Evolutionary conservation across 495 filamentous ascomycete species (phyloP).

Genomic region (Hypomontagnella submonticulosa): DNA sequence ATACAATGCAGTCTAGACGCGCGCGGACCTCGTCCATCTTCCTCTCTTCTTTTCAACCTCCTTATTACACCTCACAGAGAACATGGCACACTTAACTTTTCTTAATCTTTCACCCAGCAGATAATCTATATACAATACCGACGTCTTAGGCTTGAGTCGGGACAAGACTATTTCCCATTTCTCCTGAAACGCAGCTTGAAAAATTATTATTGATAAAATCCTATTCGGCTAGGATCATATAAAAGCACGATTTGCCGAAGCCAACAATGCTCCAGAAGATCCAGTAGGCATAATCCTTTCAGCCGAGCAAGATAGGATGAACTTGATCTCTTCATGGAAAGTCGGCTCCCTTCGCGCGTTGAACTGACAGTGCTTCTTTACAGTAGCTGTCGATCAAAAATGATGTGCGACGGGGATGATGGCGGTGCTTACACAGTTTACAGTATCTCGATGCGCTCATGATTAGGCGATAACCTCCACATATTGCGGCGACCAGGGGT

Average conservation of each 20-base stretch:
- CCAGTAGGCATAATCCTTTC: slow-evolving; percentile 38
- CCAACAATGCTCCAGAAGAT: slow-evolving; percentile 17
- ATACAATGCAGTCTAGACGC: slow-evolving; percentile 22
- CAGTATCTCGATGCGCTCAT: slow-evolving; percentile 13
- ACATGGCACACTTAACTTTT: slow-evolving; percentile 1
- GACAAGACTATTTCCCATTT: slow-evolving; percentile 6
- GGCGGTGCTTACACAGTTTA: slow-evolving; percentile 8
- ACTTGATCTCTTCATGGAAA: slow-evolving; percentile 51
- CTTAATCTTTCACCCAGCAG: slow-evolving; percentile 1
- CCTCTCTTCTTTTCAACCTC: slow-evolving; percentile 1
- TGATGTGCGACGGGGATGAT: slow-evolving; percentile 44
- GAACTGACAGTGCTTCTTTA: slow-evolving; percentile 22
- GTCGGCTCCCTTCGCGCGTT: slow-evolving; percentile 34
- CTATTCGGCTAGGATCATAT: slow-evolving; percentile 3
- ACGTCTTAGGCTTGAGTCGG: not conserved
- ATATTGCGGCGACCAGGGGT: slow-evolving; percentile 12
- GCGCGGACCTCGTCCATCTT: slow-evolving; percentile 1
- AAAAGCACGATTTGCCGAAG: slow-evolving; percentile 29
- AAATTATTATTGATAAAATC: slow-evolving; percentile 8
- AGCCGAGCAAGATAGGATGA: slow-evolving; percentile 54
- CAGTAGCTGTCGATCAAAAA: slow-evolving; percentile 43
- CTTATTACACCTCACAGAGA: slow-evolving; percentile 3
- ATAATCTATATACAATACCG: not conserved
- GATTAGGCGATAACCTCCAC: slow-evolving; percentile 32
- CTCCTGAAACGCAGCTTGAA: slow-evolving; percentile 10